phyloP scores from a whole-genome alignment of 305 asterid genomes.

The Fraxinus paxiana region DNA sequence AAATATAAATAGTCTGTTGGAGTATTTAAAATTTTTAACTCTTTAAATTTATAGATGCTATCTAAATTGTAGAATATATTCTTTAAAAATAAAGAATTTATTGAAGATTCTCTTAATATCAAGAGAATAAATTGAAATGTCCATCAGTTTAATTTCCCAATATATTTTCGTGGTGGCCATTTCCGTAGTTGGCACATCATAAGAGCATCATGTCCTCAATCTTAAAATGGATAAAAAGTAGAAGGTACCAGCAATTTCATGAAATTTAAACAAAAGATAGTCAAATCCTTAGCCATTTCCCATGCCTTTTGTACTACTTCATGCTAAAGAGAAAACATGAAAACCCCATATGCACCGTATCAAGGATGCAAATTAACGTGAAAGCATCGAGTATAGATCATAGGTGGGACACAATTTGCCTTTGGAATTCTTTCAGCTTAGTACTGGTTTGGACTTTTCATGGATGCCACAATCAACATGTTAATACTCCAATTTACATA shows the following conservation, averaged over 20 bases:
- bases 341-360: conserved; percentile 31
- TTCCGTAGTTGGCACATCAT: not conserved
- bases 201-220: not conserved
- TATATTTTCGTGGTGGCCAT: not conserved
- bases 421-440: not conserved
- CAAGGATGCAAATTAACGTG: conserved; percentile 36
- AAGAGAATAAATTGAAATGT: not conserved
- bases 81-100: too few relatives aligned
- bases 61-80: too few relatives aligned
- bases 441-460: not conserved
- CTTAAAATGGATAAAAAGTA: not conserved
- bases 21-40: too few relatives aligned
- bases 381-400: conserved; percentile 29
- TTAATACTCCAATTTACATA: not conserved
- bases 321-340: conserved; percentile 17
- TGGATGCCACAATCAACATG: not conserved
- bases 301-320: not conserved
- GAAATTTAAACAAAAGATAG: conserved; percentile 15
- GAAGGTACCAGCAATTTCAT: not conserved
- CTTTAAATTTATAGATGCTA: too few relatives aligned
- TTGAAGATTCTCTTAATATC: too few relatives aligned
- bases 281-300: not conserved
- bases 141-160: not conserved
- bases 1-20: too few relatives aligned
- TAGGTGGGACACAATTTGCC: conserved; percentile 23